Evolutionary conservation across 192 early-diverging fungal species (phyloP).

Genomic region (Coemansia asiatica): DNA sequence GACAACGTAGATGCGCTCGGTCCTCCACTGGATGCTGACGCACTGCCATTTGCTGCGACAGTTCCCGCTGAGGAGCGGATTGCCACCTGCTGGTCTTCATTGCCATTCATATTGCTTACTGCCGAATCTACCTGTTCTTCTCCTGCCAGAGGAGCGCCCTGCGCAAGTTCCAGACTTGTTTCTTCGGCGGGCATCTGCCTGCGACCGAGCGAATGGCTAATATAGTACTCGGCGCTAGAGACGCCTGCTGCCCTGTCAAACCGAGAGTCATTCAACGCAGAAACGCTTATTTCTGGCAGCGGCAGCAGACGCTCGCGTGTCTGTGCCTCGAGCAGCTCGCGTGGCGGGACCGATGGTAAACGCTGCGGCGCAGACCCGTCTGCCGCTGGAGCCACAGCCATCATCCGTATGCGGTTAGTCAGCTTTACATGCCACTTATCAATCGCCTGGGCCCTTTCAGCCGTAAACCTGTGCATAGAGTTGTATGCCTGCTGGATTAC

Average conservation of each 20-base stretch:
- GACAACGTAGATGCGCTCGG: conserved; percentile 6
- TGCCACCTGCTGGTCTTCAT: not conserved
- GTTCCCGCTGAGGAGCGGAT: too few species aligned
- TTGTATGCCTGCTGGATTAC: conserved; percentile 42
- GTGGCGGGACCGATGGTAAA: conserved; percentile 41
- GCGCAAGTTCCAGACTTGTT: not conserved
- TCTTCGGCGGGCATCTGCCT: not conserved
- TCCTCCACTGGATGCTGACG: not conserved
- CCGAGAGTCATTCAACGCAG: conserved; percentile 28
- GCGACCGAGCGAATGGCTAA: conserved; percentile 25
- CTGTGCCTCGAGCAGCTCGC: conserved; percentile 31
- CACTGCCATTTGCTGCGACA: not conserved
- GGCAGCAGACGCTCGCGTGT: conserved; percentile 36
- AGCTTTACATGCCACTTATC: conserved; percentile 39
- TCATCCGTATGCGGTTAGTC: conserved; percentile 47
- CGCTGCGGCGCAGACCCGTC: conserved; percentile 50
- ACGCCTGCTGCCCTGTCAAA: conserved; percentile 31
- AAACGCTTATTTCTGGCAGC: conserved; percentile 31
- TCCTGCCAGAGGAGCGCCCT: not conserved
- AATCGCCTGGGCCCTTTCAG: conserved; percentile 33
- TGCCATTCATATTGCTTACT: too few species aligned
- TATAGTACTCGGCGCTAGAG: conserved; percentile 40
- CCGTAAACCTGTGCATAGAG: conserved; percentile 25
- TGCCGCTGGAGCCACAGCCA: conserved; percentile 46
- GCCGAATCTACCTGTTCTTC: too few species aligned